phyloP scores from a whole-genome alignment of 768 basidiomycete genomes.

The Daedaleopsis nitida region DNA sequence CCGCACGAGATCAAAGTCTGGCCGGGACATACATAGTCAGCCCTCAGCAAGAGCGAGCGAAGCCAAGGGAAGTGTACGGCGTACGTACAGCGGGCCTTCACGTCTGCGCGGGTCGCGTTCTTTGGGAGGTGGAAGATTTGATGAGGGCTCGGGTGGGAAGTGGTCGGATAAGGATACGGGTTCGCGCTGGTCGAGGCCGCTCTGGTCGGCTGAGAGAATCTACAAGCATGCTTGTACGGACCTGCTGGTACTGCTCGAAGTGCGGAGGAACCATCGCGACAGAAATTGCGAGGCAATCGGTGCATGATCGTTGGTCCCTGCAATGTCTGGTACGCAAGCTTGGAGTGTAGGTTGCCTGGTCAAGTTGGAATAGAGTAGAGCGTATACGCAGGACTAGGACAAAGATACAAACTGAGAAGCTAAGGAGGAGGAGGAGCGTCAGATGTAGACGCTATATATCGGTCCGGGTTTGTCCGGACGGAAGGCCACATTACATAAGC shows the following conservation, averaged over 20 bases:
- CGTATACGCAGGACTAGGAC: too few relatives aligned
- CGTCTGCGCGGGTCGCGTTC: slow-evolving; percentile 35
- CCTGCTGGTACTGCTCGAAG: background rate
- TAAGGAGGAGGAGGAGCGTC: too few relatives aligned
- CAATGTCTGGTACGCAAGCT: background rate
- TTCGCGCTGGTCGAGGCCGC: slow-evolving; percentile 29
- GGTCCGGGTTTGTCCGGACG: too few relatives aligned
- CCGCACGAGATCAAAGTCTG: slow-evolving; percentile 80
- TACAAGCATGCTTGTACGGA: background rate
- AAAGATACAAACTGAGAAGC: too few relatives aligned
- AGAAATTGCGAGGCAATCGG: background rate
- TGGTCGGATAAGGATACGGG: slow-evolving; percentile 36
- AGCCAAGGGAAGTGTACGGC: slow-evolving; percentile 14
- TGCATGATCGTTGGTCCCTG: background rate
- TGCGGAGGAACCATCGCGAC: background rate
- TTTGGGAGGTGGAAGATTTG: slow-evolving; percentile 43
- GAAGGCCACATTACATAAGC: too few relatives aligned
- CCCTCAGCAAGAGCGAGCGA: background rate
- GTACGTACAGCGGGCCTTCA: slow-evolving; percentile 41
- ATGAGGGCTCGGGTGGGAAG: slow-evolving; percentile 37
- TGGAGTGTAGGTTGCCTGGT: too few relatives aligned
- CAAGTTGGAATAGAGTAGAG: too few relatives aligned
- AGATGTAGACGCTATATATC: too few relatives aligned
- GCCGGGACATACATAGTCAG: background rate
- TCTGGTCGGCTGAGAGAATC: background rate